phyloP scores from a whole-genome alignment of 352 stramenopile genomes.

The Phytophthora uliginosa region DNA sequence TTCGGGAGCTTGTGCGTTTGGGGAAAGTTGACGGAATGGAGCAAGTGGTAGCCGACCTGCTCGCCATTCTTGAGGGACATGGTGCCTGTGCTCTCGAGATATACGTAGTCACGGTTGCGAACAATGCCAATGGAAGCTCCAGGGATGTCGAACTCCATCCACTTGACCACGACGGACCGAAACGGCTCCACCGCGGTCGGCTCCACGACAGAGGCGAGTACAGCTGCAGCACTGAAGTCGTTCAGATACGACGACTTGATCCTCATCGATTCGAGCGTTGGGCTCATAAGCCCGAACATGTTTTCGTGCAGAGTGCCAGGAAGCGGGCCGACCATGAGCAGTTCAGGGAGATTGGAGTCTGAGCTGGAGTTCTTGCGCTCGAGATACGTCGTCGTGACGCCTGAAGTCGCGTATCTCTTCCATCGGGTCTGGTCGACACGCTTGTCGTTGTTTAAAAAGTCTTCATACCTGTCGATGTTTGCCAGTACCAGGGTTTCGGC shows the following conservation, averaged over 20 bases:
- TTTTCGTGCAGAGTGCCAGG: conserved; percentile 41
- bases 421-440: conserved; percentile 11
- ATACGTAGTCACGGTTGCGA: conserved; percentile 33
- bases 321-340: conserved; percentile 38
- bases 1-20: conserved; percentile 24
- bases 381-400: conserved; percentile 12
- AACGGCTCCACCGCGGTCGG: conserved; percentile 56
- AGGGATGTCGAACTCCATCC: conserved; percentile 41
- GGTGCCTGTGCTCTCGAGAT: conserved; percentile 30
- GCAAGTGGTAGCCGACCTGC: conserved; percentile 29
- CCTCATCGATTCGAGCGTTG: conserved; percentile 34
- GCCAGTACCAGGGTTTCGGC: conserved; percentile 9
- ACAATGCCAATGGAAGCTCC: conserved; percentile 14
- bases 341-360: conserved; percentile 19
- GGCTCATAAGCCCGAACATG: conserved; percentile 49
- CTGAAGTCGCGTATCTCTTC: conserved; percentile 23
- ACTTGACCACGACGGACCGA: conserved; percentile 39
- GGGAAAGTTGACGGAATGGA: conserved; percentile 33
- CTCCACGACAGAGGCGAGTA: conserved; percentile 52
- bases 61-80: conserved; percentile 20
- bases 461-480: conserved; percentile 24
- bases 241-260: conserved; percentile 32
- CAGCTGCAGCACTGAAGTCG: conserved; percentile 38
- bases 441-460: conserved; percentile 17
- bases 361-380: conserved; percentile 21